These are phyloP conservation scores for Chaetomiaceae sp. DNA, from an alignment of 2,329 filamentous ascomycete species.

Conservation along the genomic window DNA sequence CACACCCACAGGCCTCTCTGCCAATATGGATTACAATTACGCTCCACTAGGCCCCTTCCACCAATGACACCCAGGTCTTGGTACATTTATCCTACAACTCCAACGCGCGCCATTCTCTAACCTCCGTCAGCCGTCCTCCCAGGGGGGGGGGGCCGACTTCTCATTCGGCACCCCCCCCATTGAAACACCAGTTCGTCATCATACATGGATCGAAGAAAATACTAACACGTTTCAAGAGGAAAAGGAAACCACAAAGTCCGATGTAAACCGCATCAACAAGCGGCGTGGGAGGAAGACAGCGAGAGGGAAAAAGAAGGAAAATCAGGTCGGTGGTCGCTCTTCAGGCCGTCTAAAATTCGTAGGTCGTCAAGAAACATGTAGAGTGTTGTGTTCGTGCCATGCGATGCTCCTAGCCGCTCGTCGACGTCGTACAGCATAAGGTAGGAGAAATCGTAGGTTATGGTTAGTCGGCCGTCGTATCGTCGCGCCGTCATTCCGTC, in stretches of 20 bases:
- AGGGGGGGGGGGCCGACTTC: too few species aligned
- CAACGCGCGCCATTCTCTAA: not conserved
- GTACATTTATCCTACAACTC: slow-evolving; percentile 6
- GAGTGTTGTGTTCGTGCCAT: slow-evolving; percentile 5
- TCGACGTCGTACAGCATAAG: slow-evolving; percentile 18
- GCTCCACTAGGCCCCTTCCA: too few species aligned
- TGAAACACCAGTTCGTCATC: not conserved
- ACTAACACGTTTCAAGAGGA: not conserved
- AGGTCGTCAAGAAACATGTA: slow-evolving; percentile 9
- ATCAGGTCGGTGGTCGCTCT: not conserved
- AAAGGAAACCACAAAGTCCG: not conserved
- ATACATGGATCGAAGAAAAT: not conserved
- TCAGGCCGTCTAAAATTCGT: slow-evolving; percentile 6
- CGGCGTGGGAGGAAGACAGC: not conserved
- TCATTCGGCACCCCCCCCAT: not conserved
- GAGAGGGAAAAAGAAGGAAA: not conserved
- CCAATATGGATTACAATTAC: too few species aligned
- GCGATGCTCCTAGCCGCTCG: slow-evolving; percentile 2
- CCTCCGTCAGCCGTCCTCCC: too few species aligned
- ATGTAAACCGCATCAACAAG: too few species aligned
- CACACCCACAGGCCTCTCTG: too few species aligned
- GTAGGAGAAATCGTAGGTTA: not conserved
- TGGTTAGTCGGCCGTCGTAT: slow-evolving; percentile 2
- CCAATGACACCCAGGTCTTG: not conserved
- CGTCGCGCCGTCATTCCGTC: slow-evolving; percentile 3